phyloP scores from a whole-genome alignment of 306 rosid species.

The Castanea mollissima region DNA sequence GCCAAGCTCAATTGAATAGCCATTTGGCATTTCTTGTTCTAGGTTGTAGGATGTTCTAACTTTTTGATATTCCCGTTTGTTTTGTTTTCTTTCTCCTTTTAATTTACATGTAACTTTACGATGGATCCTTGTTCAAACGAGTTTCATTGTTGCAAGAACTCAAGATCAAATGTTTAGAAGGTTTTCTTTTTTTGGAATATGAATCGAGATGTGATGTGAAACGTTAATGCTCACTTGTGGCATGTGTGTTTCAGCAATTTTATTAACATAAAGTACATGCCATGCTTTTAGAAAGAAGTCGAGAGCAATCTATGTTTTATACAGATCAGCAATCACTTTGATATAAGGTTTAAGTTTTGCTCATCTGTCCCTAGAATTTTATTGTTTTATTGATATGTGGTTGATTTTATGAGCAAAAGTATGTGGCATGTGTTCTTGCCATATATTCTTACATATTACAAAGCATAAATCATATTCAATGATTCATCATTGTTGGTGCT shows the following conservation, averaged over 20 bases:
- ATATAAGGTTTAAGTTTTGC: background rate
- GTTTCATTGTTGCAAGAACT: background rate
- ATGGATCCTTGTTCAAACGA: background rate
- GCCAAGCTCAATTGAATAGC: slow-evolving; percentile 3
- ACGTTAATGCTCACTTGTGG: background rate
- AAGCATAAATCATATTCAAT: too few species aligned
- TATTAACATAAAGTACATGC: background rate
- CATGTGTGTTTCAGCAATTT: background rate
- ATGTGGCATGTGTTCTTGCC: too few species aligned
- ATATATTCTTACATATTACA: too few species aligned
- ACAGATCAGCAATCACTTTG: background rate
- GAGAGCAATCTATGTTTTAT: background rate
- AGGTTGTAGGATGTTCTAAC: background rate
- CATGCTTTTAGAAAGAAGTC: background rate
- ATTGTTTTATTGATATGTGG: background rate
- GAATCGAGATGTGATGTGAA: background rate
- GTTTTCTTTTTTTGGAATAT: background rate
- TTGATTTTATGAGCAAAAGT: background rate
- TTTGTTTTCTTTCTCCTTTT: background rate
- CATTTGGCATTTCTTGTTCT: slow-evolving; percentile 9
- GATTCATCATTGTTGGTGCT: too few species aligned
- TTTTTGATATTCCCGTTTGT: background rate
- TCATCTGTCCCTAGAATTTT: background rate
- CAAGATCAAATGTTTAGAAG: background rate
- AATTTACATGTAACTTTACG: background rate